Evolutionary conservation across 1,284 basidiomycete genomes (phyloP).

Genomic region (Moesziomyces antarcticus): DNA sequence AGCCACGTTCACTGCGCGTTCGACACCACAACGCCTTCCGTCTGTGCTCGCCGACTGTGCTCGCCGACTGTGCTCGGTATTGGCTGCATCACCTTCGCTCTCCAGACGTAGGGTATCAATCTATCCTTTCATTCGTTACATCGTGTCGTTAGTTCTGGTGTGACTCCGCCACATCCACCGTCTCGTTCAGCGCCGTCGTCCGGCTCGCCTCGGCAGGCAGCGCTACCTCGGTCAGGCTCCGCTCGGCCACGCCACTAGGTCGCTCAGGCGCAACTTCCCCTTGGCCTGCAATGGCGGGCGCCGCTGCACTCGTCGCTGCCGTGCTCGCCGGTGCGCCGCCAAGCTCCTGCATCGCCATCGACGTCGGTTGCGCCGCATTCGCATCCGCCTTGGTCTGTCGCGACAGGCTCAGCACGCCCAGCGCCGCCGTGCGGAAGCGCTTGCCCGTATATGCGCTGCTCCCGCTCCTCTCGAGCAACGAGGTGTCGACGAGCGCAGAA

Average conservation of each 20-base stretch:
- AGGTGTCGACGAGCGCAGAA: conserved; percentile 16
- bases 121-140: too few species aligned
- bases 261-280: too few species aligned
- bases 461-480: conserved; percentile 16
- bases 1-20: too few species aligned
- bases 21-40: too few species aligned
- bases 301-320: background rate
- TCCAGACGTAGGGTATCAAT: too few species aligned
- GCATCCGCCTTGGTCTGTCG: conserved; percentile 7
- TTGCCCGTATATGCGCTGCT: conserved; percentile 9
- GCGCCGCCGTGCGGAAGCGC: conserved; percentile 31
- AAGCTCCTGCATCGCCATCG: conserved; percentile 36
- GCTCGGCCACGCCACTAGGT: background rate
- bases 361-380: background rate
- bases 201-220: conserved; percentile 30
- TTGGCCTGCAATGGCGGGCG: background rate
- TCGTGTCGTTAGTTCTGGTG: too few species aligned
- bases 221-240: conserved; percentile 6
- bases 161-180: conserved; percentile 8
- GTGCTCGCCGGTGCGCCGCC: background rate
- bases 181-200: conserved; percentile 13
- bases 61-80: too few species aligned
- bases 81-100: too few species aligned
- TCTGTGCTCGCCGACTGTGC: too few species aligned
- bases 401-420: conserved; percentile 31